Evolutionary conservation across 768 basidiomycete species (phyloP).

Genomic region (Dioszegia aurantiaca): DNA sequence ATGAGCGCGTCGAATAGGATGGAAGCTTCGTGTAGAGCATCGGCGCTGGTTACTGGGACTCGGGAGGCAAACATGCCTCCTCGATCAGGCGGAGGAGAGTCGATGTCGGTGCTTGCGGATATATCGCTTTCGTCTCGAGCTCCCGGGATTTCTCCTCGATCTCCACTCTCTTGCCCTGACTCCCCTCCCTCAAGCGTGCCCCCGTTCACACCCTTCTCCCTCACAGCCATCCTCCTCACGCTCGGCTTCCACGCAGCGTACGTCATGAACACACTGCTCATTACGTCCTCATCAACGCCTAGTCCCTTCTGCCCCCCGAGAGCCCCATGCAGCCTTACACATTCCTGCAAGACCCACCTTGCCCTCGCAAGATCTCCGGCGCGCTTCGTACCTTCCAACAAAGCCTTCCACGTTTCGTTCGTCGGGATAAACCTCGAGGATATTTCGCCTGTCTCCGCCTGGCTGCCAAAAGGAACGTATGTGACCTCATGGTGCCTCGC

Average conservation of each 20-base stretch:
- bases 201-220: constrained; percentile 10
- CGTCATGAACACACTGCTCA: constrained; percentile 81
- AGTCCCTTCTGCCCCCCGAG: constrained; percentile 15
- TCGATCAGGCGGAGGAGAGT: not conserved
- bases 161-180: not conserved
- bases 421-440: constrained; percentile 59
- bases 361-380: constrained; percentile 76
- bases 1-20: constrained; percentile 66
- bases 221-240: constrained; percentile 56
- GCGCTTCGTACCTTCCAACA: constrained; percentile 87
- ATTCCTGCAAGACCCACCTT: constrained; percentile 87
- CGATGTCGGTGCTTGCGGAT: not conserved
- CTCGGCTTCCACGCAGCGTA: constrained; percentile 78
- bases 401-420: constrained; percentile 67
- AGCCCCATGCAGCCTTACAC: constrained; percentile 56
- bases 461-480: constrained; percentile 29
- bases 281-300: constrained; percentile 63
- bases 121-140: too few relatives aligned
- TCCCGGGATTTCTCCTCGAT: constrained; percentile 15
- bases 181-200: not conserved
- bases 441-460: not conserved
- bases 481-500: constrained; percentile 68
- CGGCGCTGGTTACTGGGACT: constrained; percentile 65
- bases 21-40: constrained; percentile 67
- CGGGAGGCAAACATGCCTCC: constrained; percentile 2